Evolutionary conservation across 768 basidiomycete species (phyloP), one percentile per base, ranked within the genome.

Genomic region (Sporobolomyces roseus): DNA sequence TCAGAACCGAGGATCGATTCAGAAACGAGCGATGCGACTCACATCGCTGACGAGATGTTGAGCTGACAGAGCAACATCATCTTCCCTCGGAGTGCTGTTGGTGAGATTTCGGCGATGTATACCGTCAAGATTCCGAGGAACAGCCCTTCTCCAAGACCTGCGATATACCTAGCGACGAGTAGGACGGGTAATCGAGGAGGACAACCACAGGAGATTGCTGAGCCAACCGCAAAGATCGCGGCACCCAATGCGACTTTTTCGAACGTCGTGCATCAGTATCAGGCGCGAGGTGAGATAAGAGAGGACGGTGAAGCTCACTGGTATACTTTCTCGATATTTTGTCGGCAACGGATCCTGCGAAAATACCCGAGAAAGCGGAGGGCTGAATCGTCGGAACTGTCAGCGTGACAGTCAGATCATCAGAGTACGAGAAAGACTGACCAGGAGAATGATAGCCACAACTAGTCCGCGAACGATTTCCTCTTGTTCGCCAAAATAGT

Each of bases 291-390:
- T n/a, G n/a, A n/a, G n/a, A n/a, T n/a, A n/a, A n/a, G n/a, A n/a
- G n/a, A n/a, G n/a, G n/a, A n/a, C n/a, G n/a, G n/a, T n/a, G n/a
- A n/a, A n/a, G n/a, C n/a, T n/a, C n/a, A n/a, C n/a, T 82, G 0
- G 81, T 81, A 68, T 80, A 79, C 43, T 81, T 84, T 61, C 83
- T 80, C 35, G 83, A 83, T 35, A 84, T 78, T 60, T 77, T 75
- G 77, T 84, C 82, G 4, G 83, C 80, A 55, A 83, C 61, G 23
- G 80, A 74, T 5, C 83, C 84, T 2, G 73, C 71, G 32, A 73
- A 56, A 58, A 75, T 61, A 14, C 74, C 72, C 2, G 68, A 41
- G 17, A 71, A 16, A 14, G 74, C 74, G 0, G 70, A 70, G 1
- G 75, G 70, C 16, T n/a, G n/a, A n/a, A n/a, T n/a, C n/a, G n/a